Evolutionary conservation across 2,329 filamentous ascomycete species (phyloP).

Genomic region (Chrysosphaeria jannelii): DNA sequence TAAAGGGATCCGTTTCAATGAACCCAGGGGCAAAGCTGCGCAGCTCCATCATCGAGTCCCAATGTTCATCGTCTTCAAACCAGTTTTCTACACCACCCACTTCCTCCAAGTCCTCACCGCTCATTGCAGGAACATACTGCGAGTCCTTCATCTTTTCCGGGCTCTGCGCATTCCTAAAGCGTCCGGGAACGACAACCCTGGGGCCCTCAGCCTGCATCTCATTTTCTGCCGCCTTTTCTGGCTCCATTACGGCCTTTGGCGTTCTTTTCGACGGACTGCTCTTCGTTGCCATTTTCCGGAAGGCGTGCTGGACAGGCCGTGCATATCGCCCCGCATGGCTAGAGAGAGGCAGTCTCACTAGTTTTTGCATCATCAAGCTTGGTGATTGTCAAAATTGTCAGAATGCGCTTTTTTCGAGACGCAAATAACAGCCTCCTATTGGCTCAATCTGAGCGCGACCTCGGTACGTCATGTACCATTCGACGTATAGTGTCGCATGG

Average conservation of each 20-base stretch:
- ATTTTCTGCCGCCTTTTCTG: slow-evolving; percentile 1
- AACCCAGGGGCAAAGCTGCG: slow-evolving; percentile 8
- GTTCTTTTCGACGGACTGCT: neutral
- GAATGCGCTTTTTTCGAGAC: too few relatives aligned
- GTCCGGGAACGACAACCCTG: slow-evolving; percentile 6
- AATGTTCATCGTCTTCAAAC: slow-evolving; percentile 24
- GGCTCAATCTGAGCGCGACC: too few relatives aligned
- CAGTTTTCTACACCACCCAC: slow-evolving; percentile 17
- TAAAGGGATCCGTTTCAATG: too few relatives aligned
- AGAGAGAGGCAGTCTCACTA: too few relatives aligned
- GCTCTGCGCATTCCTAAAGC: slow-evolving; percentile 6
- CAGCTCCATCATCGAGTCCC: slow-evolving; percentile 12
- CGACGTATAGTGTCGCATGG: too few relatives aligned
- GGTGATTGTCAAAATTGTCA: too few relatives aligned
- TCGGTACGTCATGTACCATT: too few relatives aligned
- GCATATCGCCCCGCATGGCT: too few relatives aligned
- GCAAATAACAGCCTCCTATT: too few relatives aligned
- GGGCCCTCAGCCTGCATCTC: neutral
- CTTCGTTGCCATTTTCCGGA: neutral
- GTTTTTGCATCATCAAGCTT: too few relatives aligned
- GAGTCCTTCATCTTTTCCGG: slow-evolving; percentile 8
- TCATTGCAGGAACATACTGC: slow-evolving; percentile 16
- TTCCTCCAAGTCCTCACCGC: slow-evolving; percentile 14
- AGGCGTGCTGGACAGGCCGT: too few relatives aligned
- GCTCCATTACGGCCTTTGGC: neutral